Conservation (phyloP, 768 basidiomycete genomes). For the Podaxis pistillaris region DNA sequence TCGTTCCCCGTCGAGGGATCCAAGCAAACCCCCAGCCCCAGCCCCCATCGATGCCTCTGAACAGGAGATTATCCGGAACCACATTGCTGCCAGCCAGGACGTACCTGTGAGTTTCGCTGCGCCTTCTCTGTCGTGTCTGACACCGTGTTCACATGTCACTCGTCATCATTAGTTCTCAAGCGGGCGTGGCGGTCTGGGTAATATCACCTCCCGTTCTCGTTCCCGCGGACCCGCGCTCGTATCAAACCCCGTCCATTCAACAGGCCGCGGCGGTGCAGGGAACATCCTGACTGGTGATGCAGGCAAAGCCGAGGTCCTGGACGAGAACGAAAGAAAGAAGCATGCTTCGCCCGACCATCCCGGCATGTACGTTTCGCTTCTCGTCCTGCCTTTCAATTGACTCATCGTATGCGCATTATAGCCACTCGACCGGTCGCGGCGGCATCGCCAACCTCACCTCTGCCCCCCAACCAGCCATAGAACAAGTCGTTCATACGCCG, state of each 20-base stretch:
- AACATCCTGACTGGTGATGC: slow-evolving; percentile 43
- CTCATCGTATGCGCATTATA: slow-evolving; percentile 19
- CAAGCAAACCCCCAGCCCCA: slow-evolving; percentile 21
- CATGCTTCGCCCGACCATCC: slow-evolving; percentile 27
- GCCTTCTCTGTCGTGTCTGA: not conserved
- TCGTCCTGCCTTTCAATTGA: not conserved
- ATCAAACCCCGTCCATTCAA: slow-evolving; percentile 36
- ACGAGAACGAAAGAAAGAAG: slow-evolving; percentile 27
- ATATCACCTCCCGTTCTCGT: slow-evolving; percentile 54
- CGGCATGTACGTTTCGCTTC: slow-evolving; percentile 34
- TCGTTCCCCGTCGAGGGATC: slow-evolving; percentile 58
- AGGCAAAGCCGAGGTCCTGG: slow-evolving; percentile 21
- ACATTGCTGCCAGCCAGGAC: slow-evolving; percentile 28
- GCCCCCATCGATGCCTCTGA: slow-evolving; percentile 33
- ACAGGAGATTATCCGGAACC: slow-evolving; percentile 37
- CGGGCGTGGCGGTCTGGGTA: slow-evolving; percentile 67
- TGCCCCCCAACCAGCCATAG: slow-evolving; percentile 34
- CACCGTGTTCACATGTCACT: not conserved
- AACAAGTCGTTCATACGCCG: slow-evolving; percentile 26
- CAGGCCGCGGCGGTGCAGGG: slow-evolving; percentile 64
- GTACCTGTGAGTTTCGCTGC: slow-evolving; percentile 31
- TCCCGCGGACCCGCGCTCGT: slow-evolving; percentile 39
- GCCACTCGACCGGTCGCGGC: slow-evolving; percentile 70
- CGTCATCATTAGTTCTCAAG: slow-evolving; percentile 43
- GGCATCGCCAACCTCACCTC: slow-evolving; percentile 61